Conservation (phyloP, 2,329 filamentous ascomycete species). For the Aspergillus pseudoviridinutans region DNA sequence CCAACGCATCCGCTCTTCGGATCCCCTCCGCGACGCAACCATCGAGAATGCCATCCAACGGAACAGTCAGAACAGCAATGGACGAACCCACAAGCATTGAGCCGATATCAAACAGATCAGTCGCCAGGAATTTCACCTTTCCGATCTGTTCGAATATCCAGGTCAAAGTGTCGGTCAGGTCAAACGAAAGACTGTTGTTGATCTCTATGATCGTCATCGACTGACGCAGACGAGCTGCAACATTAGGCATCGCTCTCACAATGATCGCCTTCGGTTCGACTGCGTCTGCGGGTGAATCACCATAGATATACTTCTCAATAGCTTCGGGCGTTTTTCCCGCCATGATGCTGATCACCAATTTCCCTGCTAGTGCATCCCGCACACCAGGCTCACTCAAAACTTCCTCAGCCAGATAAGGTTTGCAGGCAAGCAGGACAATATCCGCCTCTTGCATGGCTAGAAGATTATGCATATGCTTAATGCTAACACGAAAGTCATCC, state of each 20-base stretch:
- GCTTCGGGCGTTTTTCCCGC: constrained; percentile 43
- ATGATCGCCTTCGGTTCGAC: constrained; percentile 19
- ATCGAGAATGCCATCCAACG: constrained; percentile 59
- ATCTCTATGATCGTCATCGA: constrained; percentile 51
- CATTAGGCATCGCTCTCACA: constrained; percentile 45
- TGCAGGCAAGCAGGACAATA: constrained; percentile 45
- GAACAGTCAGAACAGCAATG: constrained; percentile 56
- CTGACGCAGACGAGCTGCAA: constrained; percentile 42
- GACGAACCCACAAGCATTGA: constrained; percentile 60
- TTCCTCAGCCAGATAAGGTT: constrained; percentile 42
- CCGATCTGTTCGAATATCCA: constrained; percentile 54
- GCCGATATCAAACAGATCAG: constrained; percentile 51
- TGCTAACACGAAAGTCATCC: constrained; percentile 25
- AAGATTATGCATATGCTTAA: constrained; percentile 32
- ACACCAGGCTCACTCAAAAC: constrained; percentile 37
- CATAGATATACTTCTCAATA: constrained; percentile 29
- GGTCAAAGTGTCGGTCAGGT: constrained; percentile 29
- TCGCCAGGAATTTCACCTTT: constrained; percentile 47
- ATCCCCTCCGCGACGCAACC: constrained; percentile 62
- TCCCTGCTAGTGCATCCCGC: constrained; percentile 37
- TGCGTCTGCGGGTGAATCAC: neutral
- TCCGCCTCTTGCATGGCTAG: constrained; percentile 33
- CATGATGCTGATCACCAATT: constrained; percentile 48
- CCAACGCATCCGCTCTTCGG: constrained; percentile 55
- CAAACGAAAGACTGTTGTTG: constrained; percentile 35